Percentiles rank a stretch among this genome's conserved stretches.
phyloP scores from a whole-genome alignment of 495 filamentous ascomycete species.

The Trichocladium uniseriatum region DNA sequence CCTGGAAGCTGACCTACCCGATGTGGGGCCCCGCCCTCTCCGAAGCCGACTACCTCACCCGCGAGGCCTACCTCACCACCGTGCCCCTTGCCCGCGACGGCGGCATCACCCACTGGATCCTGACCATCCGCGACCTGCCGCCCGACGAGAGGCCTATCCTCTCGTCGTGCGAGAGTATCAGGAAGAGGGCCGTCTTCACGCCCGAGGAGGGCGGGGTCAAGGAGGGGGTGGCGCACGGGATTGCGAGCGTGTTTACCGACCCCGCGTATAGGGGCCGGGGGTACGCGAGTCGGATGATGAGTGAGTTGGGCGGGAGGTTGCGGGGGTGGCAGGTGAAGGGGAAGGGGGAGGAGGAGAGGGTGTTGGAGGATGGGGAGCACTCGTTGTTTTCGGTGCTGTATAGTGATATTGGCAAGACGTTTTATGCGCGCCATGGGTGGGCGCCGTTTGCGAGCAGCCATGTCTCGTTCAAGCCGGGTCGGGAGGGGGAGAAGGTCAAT shows the following conservation, averaged over 20 bases:
- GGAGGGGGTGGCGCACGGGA: conserved; percentile 64
- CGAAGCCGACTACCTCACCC: conserved; percentile 60
- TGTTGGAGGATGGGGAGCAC: conserved; percentile 20
- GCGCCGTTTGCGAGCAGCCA: conserved; percentile 61
- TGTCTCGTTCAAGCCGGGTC: conserved; percentile 45
- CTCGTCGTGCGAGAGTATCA: conserved; percentile 72
- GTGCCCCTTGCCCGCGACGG: conserved; percentile 61
- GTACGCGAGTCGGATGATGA: conserved; percentile 61
- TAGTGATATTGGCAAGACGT: conserved; percentile 92
- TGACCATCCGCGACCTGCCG: conserved; percentile 49
- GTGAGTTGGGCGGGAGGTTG: conserved; percentile 34
- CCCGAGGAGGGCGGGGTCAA: conserved; percentile 37
- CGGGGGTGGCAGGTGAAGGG: conserved; percentile 30
- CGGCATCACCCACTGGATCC: conserved; percentile 76
- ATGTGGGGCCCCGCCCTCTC: conserved; percentile 64
- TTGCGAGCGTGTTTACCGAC: conserved; percentile 82
- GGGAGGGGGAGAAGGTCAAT: conserved; percentile 21
- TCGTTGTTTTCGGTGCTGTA: conserved; percentile 65
- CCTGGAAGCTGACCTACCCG: conserved; percentile 57
- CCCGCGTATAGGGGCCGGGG: conserved; percentile 61
- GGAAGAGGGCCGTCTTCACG: conserved; percentile 55
- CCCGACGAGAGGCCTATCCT: conserved; percentile 53
- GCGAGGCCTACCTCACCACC: conserved; percentile 62
- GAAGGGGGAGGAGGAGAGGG: conserved; percentile 15
- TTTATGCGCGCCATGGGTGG: conserved; percentile 82